Conservation (phyloP, 2,329 filamentous ascomycete species). For the Ophiostoma sp. region DNA sequence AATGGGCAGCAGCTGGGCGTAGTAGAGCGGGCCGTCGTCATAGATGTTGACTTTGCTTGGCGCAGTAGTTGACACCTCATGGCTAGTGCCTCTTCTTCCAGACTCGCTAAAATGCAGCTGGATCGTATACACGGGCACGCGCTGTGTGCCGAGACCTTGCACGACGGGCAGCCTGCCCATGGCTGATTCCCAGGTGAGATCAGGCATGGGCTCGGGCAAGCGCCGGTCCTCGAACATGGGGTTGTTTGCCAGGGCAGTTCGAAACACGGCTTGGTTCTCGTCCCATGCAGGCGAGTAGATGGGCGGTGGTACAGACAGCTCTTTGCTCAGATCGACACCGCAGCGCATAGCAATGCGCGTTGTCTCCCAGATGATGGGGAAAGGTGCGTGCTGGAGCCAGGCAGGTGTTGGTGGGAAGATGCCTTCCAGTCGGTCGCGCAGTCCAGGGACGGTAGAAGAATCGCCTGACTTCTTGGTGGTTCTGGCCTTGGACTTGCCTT, state of each 20-base stretch:
- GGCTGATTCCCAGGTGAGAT: conserved; percentile 33
- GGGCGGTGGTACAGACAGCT: conserved; percentile 27
- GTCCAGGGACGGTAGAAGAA: not conserved
- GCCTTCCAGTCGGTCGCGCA: conserved; percentile 32
- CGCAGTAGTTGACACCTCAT: not conserved
- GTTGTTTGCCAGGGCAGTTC: conserved; percentile 38
- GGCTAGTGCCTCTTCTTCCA: not conserved
- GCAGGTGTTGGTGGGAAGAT: conserved; percentile 41
- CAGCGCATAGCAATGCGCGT: conserved; percentile 45
- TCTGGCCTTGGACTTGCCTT: not conserved
- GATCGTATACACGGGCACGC: conserved; percentile 41
- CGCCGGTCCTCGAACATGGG: conserved; percentile 39
- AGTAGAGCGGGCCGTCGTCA: conserved; percentile 38
- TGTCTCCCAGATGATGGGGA: conserved; percentile 50
- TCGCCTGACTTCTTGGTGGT: not conserved
- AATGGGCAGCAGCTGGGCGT: conserved; percentile 44
- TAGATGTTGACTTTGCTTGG: conserved; percentile 25
- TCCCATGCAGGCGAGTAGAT: conserved; percentile 39
- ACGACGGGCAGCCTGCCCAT: conserved; percentile 26
- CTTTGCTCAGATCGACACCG: conserved; percentile 35
- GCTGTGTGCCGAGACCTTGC: conserved; percentile 31
- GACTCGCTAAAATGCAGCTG: conserved; percentile 36
- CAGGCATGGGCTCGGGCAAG: conserved; percentile 41
- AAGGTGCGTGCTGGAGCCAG: conserved; percentile 41
- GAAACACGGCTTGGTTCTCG: conserved; percentile 42